Conservation (phyloP, 306 rosid genomes). For the Sechiopsis laciniata region DNA sequence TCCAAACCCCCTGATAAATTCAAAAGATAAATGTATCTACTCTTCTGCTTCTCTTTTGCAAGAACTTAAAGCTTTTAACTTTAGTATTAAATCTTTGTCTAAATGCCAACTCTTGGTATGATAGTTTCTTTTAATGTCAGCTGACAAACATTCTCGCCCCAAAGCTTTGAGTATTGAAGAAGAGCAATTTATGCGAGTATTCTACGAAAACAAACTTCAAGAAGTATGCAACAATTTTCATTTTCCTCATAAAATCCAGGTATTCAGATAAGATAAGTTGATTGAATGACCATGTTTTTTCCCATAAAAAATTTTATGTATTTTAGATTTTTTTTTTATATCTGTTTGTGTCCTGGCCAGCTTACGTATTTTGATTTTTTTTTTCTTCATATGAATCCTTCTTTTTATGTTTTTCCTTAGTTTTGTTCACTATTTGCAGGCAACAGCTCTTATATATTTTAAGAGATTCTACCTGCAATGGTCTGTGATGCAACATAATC, state of each 20-base stretch:
- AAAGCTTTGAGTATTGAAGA: conserved; percentile 64
- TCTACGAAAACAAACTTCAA: conserved; percentile 51
- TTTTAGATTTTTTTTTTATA: background rate
- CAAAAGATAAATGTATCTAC: conserved; percentile 52
- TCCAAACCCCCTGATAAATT: conserved; percentile 50
- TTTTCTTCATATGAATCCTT: background rate
- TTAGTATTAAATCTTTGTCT: conserved; percentile 1
- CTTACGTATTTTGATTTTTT: background rate
- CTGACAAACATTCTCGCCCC: conserved; percentile 65
- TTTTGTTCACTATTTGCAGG: conserved; percentile 51
- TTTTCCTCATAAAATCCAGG: conserved; percentile 96
- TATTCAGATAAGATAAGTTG: conserved; percentile 18
- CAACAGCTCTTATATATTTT: conserved; percentile 85
- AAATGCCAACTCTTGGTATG: conserved; percentile 25
- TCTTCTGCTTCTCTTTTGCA: conserved; percentile 17
- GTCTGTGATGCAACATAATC: conserved; percentile 95
- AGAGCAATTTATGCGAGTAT: conserved; percentile 50
- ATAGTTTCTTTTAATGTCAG: conserved; percentile 32
- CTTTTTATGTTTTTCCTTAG: conserved; percentile 20
- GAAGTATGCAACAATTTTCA: conserved; percentile 77
- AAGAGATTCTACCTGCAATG: conserved; percentile 88
- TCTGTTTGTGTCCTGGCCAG: no score
- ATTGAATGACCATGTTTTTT: background rate
- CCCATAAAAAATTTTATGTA: conserved; percentile 2
- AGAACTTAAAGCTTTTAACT: background rate